Conservation (phyloP, 306 rosid genomes). For the Cicer chorassanicum region DNA sequence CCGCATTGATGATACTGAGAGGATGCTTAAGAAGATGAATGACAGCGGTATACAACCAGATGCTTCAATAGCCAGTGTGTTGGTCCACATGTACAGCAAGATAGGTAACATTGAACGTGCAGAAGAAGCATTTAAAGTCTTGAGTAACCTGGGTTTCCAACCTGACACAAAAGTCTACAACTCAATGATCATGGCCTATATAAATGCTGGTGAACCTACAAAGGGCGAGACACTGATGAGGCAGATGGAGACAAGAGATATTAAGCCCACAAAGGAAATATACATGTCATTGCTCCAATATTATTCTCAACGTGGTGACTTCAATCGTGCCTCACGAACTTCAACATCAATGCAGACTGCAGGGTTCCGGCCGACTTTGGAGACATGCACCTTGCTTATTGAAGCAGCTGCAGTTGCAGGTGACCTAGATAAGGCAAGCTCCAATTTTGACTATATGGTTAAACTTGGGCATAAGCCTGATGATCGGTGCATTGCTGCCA, state of each 20-base stretch:
- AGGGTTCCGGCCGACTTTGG: slow-evolving; percentile 57
- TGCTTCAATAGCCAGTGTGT: slow-evolving; percentile 54
- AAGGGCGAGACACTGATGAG: slow-evolving; percentile 57
- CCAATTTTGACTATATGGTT: slow-evolving; percentile 67
- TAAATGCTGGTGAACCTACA: slow-evolving; percentile 65
- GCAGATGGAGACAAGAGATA: slow-evolving; percentile 70
- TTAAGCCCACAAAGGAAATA: slow-evolving; percentile 65
- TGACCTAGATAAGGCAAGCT: slow-evolving; percentile 63
- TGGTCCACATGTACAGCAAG: slow-evolving; percentile 85
- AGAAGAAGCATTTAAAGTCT: slow-evolving; percentile 62
- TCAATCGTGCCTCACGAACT: slow-evolving; percentile 56
- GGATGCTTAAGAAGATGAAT: slow-evolving; percentile 71
- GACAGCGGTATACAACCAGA: slow-evolving; percentile 67
- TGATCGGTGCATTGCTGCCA: slow-evolving; percentile 78
- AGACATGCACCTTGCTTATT: slow-evolving; percentile 69
- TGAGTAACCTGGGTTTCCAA: slow-evolving; percentile 70
- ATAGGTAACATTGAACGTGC: slow-evolving; percentile 71
- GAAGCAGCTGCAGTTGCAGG: slow-evolving; percentile 61
- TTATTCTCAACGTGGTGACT: slow-evolving; percentile 59
- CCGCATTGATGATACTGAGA: slow-evolving; percentile 72
- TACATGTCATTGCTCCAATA: slow-evolving; percentile 70
- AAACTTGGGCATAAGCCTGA: slow-evolving; percentile 69
- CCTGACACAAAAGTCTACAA: slow-evolving; percentile 67
- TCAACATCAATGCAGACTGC: slow-evolving; percentile 64
- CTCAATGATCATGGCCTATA: slow-evolving; percentile 74